Percentiles rank a stretch among this genome's conserved stretches.
phyloP scores from a whole-genome alignment of 78 protist species.

The Goniomonas avonlea region DNA sequence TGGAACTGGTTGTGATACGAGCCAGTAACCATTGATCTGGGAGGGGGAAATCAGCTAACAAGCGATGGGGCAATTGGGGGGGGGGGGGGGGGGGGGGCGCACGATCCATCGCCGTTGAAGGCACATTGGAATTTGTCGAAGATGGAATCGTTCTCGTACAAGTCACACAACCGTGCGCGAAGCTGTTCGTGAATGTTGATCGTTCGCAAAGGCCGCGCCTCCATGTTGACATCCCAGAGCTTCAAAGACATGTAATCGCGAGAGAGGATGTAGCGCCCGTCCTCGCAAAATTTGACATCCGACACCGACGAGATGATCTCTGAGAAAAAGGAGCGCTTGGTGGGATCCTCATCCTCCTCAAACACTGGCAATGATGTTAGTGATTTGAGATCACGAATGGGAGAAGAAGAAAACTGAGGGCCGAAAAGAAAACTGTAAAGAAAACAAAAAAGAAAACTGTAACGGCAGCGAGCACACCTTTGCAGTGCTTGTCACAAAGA shows the following conservation, averaged over 20 bases:
- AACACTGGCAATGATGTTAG: slow-evolving; percentile 12
- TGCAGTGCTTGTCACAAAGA: slow-evolving; percentile 66
- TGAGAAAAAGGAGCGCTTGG: slow-evolving; percentile 71
- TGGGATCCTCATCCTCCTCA: slow-evolving; percentile 51
- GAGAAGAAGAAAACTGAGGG: not conserved
- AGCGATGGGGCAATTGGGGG: not conserved
- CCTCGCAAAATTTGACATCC: slow-evolving; percentile 72
- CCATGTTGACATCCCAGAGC: slow-evolving; percentile 80
- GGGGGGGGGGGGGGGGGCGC: not conserved
- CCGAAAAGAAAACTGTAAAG: not conserved
- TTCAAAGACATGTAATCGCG: slow-evolving; percentile 83
- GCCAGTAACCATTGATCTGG: slow-evolving; percentile 65
- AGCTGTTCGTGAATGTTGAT: slow-evolving; percentile 78
- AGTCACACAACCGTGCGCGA: slow-evolving; percentile 66
- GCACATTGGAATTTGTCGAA: slow-evolving; percentile 89
- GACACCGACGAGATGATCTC: slow-evolving; percentile 79
- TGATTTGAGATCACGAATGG: not conserved
- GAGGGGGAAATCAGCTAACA: not conserved
- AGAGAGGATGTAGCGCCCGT: slow-evolving; percentile 79
- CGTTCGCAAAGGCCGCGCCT: slow-evolving; percentile 54
- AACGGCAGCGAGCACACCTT: slow-evolving; percentile 11
- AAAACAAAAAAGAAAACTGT: not conserved
- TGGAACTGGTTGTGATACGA: slow-evolving; percentile 78
- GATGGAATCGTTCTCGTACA: slow-evolving; percentile 88
- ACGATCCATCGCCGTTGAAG: slow-evolving; percentile 50